These are phyloP conservation scores for Davidsoniella eucalypti DNA, from an alignment of 2,329 filamentous ascomycete genomes.

Conservation along the genomic window DNA sequence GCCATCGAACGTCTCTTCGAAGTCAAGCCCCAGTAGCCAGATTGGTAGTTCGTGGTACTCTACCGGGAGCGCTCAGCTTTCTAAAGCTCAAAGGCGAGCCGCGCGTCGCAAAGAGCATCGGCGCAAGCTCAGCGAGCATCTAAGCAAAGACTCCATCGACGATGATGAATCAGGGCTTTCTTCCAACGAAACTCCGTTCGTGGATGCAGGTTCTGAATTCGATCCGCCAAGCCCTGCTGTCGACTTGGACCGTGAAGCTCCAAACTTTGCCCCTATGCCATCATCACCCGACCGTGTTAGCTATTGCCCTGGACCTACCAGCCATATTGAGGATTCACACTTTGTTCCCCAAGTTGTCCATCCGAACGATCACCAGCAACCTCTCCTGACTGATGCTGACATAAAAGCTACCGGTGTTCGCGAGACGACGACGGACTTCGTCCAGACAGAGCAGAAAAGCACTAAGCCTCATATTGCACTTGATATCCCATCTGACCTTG, in stretches of 20 bases:
- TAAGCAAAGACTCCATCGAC: no score
- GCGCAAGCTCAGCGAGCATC: no score
- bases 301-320: not conserved
- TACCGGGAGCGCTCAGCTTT: not conserved
- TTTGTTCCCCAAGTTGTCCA: not conserved
- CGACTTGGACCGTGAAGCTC: not conserved
- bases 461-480: not conserved
- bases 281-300: constrained; percentile 1
- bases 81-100: not conserved
- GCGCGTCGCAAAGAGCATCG: not conserved
- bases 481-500: not conserved
- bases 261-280: not conserved
- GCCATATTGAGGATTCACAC: no score
- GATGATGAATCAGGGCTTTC: no score
- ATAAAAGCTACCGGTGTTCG: constrained; percentile 55
- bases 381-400: constrained; percentile 60
- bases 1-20: no score
- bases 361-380: constrained; percentile 25
- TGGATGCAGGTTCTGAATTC: no score
- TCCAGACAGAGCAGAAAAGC: not conserved
- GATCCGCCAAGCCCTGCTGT: not conserved
- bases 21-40: not conserved
- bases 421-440: constrained; percentile 14
- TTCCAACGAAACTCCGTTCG: no score
- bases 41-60: constrained; percentile 5